Evolutionary conservation across 768 basidiomycete species (phyloP).

Genomic region (Chalciporus piperatus): DNA sequence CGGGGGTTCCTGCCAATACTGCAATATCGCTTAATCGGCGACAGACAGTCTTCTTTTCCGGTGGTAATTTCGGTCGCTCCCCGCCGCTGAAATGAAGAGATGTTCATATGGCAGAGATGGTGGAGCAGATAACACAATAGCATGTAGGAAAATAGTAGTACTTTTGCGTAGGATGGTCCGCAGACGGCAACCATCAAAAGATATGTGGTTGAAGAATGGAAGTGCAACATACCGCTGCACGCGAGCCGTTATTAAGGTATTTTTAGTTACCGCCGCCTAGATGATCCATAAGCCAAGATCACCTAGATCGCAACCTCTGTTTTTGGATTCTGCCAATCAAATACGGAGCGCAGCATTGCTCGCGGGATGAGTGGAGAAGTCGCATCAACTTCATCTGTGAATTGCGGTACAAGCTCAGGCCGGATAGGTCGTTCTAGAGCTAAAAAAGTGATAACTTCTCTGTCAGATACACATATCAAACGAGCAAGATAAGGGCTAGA

Average conservation of each 20-base stretch:
- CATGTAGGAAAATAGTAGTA: slow-evolving; percentile 14
- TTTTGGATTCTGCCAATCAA: slow-evolving; percentile 23
- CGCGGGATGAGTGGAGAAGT: slow-evolving; percentile 10
- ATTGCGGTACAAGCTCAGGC: slow-evolving; percentile 22
- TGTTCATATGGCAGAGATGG: slow-evolving; percentile 6
- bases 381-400: not conserved
- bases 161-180: slow-evolving; percentile 14
- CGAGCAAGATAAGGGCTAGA: not conserved
- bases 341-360: not conserved
- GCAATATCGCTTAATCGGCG: slow-evolving; percentile 22
- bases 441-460: not conserved
- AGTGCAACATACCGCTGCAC: not conserved
- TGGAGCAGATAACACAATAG: slow-evolving; percentile 21
- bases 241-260: slow-evolving; percentile 5
- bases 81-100: not conserved
- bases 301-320: too few relatives aligned
- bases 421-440: slow-evolving; percentile 15
- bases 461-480: slow-evolving; percentile 11
- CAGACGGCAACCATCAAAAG: slow-evolving; percentile 1
- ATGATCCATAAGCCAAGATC: too few relatives aligned
- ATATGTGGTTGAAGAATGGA: slow-evolving; percentile 3
- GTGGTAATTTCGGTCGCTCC: slow-evolving; percentile 7
- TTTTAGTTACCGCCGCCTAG: slow-evolving; percentile 3
- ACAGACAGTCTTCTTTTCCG: slow-evolving; percentile 14
- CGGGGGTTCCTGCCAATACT: slow-evolving; percentile 17